A percentile compares a stretch with the other conserved stretches of the same genome.
These are phyloP conservation scores for Dendrobium chrysotoxum DNA, from an alignment of 106 monocot species.

Conservation along the genomic window DNA sequence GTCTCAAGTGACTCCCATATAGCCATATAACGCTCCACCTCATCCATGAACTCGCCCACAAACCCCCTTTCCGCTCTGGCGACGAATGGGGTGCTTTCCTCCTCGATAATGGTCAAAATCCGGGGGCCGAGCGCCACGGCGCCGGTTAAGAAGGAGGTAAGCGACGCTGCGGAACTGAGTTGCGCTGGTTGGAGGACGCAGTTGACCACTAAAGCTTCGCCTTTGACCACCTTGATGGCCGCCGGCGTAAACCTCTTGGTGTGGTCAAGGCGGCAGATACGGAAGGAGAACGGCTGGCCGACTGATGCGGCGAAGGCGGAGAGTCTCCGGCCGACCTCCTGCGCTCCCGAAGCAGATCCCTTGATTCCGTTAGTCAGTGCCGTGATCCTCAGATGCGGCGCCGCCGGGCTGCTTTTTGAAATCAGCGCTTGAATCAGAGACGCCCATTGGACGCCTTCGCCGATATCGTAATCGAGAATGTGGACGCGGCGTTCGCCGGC, in stretches of 20 bases:
- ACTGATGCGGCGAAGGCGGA: constrained; percentile 40
- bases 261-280: constrained; percentile 33
- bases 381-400: constrained; percentile 49
- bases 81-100: background rate
- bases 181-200: constrained; percentile 36
- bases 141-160: background rate
- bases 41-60: constrained; percentile 21
- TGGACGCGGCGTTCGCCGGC: constrained; percentile 31
- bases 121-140: constrained; percentile 3
- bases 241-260: constrained; percentile 27
- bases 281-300: constrained; percentile 42
- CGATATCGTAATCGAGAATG: constrained; percentile 45
- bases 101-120: constrained; percentile 19
- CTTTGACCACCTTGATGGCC: constrained; percentile 25
- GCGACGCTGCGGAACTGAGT: background rate
- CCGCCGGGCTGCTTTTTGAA: constrained; percentile 16
- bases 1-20: constrained; percentile 24
- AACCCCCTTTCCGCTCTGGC: constrained; percentile 3
- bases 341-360: background rate
- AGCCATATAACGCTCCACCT: constrained; percentile 23
- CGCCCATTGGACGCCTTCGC: constrained; percentile 47
- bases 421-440: constrained; percentile 42
- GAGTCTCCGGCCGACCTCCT: constrained; percentile 26
- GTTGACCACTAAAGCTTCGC: constrained; percentile 30
- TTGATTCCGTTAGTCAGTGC: constrained; percentile 18